These are phyloP conservation scores for Oehlia diaphana DNA, from an alignment of 192 early-diverging fungal species.

Conservation along the genomic window DNA sequence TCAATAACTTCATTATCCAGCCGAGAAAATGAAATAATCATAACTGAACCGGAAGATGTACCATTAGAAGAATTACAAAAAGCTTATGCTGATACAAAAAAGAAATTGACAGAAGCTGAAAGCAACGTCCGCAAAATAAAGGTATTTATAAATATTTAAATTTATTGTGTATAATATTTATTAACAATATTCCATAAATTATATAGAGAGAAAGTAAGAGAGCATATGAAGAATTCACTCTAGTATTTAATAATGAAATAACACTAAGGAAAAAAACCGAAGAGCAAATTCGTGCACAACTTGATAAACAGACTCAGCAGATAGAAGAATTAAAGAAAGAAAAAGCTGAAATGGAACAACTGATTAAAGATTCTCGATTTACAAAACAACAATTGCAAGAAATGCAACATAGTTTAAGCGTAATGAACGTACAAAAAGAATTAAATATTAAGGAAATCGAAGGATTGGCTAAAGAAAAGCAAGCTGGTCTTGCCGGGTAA, in stretches of 20 bases:
- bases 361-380: constrained; percentile 14
- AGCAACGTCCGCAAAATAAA: constrained; percentile 39
- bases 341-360: neutral
- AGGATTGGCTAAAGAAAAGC: constrained; percentile 34
- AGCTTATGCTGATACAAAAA: constrained; percentile 32
- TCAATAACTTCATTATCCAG: constrained; percentile 16
- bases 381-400: constrained; percentile 28
- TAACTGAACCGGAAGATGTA: constrained; percentile 8
- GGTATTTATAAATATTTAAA: constrained; percentile 25
- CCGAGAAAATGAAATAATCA: constrained; percentile 9
- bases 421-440: constrained; percentile 36
- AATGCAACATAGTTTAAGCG: constrained; percentile 34
- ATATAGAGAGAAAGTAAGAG: constrained; percentile 37
- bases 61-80: constrained; percentile 24
- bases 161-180: neutral
- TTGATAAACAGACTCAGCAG: constrained; percentile 20
- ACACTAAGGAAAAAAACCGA: constrained; percentile 30
- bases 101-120: constrained; percentile 31
- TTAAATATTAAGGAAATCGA: constrained; percentile 39
- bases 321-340: constrained; percentile 1
- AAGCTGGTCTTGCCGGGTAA: constrained; percentile 44
- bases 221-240: constrained; percentile 37
- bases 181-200: constrained; percentile 1
- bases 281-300: constrained; percentile 33
- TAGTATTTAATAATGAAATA: constrained; percentile 41